Percentiles rank a stretch among this genome's conserved stretches.
phyloP scores from a whole-genome alignment of 306 rosid genomes.

The Medicago lupulina region DNA sequence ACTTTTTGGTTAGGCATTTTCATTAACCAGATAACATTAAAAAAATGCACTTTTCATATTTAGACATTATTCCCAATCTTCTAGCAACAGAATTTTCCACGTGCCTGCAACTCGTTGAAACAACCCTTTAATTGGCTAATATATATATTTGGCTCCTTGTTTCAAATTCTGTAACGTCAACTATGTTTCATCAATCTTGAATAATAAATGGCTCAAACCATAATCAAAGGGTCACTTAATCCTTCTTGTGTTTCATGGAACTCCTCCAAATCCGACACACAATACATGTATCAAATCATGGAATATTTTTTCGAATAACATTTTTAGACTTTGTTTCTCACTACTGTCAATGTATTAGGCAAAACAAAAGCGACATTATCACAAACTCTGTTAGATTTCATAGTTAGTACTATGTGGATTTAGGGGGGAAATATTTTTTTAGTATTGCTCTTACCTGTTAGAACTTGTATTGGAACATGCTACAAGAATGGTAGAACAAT shows the following conservation, averaged over 20 bases:
- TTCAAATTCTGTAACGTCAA: slow-evolving; percentile 16
- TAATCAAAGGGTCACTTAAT: slow-evolving; percentile 49
- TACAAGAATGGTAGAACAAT: too few species aligned
- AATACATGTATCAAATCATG: slow-evolving; percentile 35
- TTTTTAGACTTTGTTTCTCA: slow-evolving; percentile 5
- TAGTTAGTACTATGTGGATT: too few species aligned
- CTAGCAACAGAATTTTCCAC: slow-evolving; percentile 54
- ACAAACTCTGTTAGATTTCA: too few species aligned
- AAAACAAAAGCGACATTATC: background rate
- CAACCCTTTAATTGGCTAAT: slow-evolving; percentile 32
- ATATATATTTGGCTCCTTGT: slow-evolving; percentile 14
- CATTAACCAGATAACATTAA: slow-evolving; percentile 29
- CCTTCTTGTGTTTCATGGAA: slow-evolving; percentile 10
- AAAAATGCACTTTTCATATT: slow-evolving; percentile 34
- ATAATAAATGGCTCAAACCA: slow-evolving; percentile 50
- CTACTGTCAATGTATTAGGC: background rate
- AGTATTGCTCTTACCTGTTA: too few species aligned
- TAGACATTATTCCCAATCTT: slow-evolving; percentile 38
- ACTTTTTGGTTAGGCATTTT: slow-evolving; percentile 29
- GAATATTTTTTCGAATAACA: background rate
- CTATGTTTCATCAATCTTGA: slow-evolving; percentile 18
- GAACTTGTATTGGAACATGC: too few species aligned
- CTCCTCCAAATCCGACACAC: slow-evolving; percentile 11
- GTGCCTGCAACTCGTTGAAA: slow-evolving; percentile 44
- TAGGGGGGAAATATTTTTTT: too few species aligned